phyloP scores from a whole-genome alignment of 495 filamentous ascomycete genomes.

The Coniosporium apollinis region DNA sequence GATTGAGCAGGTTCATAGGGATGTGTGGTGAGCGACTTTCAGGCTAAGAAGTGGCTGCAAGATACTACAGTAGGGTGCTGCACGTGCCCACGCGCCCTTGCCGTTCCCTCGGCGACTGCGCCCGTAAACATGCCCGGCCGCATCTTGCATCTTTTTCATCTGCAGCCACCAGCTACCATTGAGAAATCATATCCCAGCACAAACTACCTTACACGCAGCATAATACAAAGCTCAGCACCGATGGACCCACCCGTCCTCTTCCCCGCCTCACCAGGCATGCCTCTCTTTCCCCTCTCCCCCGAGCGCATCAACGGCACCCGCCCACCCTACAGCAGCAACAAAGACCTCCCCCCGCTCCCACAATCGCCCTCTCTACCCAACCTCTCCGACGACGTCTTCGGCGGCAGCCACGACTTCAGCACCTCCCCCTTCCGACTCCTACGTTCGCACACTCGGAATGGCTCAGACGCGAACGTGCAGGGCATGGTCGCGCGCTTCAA shows the following conservation, averaged over 20 bases:
- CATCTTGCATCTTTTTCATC: too few relatives aligned
- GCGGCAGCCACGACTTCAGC: background rate
- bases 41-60: too few relatives aligned
- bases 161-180: too few relatives aligned
- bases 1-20: too few relatives aligned
- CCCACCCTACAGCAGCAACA: constrained; percentile 31
- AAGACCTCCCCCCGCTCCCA: constrained; percentile 14
- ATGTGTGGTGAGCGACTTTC: too few relatives aligned
- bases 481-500: constrained; percentile 78
- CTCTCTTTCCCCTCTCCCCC: constrained; percentile 56
- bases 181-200: too few relatives aligned
- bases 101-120: too few relatives aligned
- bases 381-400: constrained; percentile 8
- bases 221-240: too few relatives aligned
- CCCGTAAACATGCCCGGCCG: too few relatives aligned
- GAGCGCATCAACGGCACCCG: constrained; percentile 51
- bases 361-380: constrained; percentile 3
- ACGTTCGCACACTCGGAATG: constrained; percentile 19
- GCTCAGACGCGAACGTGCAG: constrained; percentile 68
- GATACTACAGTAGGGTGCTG: too few relatives aligned
- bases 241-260: background rate
- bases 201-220: too few relatives aligned
- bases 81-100: too few relatives aligned
- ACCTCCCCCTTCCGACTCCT: constrained; percentile 2
- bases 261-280: constrained; percentile 32